Base-by-base conservation (phyloP, 495 filamentous ascomycete genomes). In the Penicillium subrubescens region DNA sequence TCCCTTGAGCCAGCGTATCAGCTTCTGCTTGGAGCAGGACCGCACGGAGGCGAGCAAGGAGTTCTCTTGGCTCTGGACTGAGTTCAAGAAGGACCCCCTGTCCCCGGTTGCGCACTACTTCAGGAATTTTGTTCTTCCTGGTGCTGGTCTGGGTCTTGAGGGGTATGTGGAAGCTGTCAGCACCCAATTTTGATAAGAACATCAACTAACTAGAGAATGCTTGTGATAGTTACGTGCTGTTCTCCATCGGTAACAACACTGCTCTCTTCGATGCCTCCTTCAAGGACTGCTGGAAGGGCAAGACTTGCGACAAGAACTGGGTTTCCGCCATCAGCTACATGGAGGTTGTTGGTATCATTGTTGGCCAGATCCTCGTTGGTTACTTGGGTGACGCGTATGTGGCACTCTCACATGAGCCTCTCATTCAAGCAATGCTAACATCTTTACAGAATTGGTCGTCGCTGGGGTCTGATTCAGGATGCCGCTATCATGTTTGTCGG, bases 381-480 rank as follows among this genome's bases (percentile, higher is more conserved):
- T 75, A 88, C 64, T 63, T 87, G 23, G 79, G 82, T 72, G 80
- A 83, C 59, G 84, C 82, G 84, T 85, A 79, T 17, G 69, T 51
- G 19, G 15, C n/a, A 5, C 23, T 34, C 10, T 3, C 10, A 19
- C 23, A 31, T 12, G n/a, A 11, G 12, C 41, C 1, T 50, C 14
- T 15, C 10, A 5, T 21, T 37, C 41, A 4, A 43, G 21, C n/a
- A 23, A 48, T 53, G 31, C 56, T 55, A 39, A 63, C 31, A 6
- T n/a, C 10, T 29, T 6, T 57, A 8, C 53, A 87, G 89, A 85
- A 80, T 92, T 46, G 93, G 93, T 64, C 90, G 93, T 71, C 88
- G 93, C 68, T 97, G 88, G 88, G 92, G 92, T 82, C 81, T 97
- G 37, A 93, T 95, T 67, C 92, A 96, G 79, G 93, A 97, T 77